Percentiles rank a stretch among this genome's conserved stretches.
Conservation (phyloP, 1,139 yeast genomes). For the Yamadazyma blattariae region DNA sequence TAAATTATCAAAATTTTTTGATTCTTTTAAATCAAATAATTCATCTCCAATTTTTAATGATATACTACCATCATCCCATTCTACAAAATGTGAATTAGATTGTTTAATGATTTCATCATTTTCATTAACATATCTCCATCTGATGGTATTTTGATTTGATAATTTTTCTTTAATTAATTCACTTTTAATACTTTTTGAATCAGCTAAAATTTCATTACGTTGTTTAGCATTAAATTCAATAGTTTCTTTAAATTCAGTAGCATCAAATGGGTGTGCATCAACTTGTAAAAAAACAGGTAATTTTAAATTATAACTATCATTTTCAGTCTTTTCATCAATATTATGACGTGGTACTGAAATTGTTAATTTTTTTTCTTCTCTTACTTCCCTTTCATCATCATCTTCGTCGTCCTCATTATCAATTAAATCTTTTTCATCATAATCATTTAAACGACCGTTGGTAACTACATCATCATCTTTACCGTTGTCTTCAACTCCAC, state of each 20-base stretch:
- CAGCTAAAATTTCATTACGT: constrained; percentile 22
- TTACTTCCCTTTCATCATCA: constrained; percentile 7
- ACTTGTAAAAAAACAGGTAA: constrained; percentile 80
- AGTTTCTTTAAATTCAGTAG: constrained; percentile 59
- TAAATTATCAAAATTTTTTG: constrained; percentile 69
- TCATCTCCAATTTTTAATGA: constrained; percentile 87
- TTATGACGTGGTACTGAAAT: constrained; percentile 77
- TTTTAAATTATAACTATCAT: constrained; percentile 55
- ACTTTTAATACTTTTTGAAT: constrained; percentile 35
- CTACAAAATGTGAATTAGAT: constrained; percentile 83
- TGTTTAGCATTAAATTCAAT: constrained; percentile 48
- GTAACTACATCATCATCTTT: constrained; percentile 21
- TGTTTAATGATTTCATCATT: constrained; percentile 69
- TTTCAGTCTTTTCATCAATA: constrained; percentile 39
- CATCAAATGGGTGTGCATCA: constrained; percentile 87
- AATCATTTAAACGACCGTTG: too few relatives aligned
- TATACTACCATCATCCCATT: constrained; percentile 91
- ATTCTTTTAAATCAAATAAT: constrained; percentile 71
- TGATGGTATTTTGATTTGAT: constrained; percentile 75
- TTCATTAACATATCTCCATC: constrained; percentile 88
- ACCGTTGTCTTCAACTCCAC: constrained; percentile 2
- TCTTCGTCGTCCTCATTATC: constrained; percentile 7
- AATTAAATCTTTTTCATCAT: too few relatives aligned
- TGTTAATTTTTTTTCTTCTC: constrained; percentile 49
- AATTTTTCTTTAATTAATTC: constrained; percentile 50